These are phyloP conservation scores for Quercus alba DNA, from an alignment of 306 rosid genomes.

Conservation along the genomic window DNA sequence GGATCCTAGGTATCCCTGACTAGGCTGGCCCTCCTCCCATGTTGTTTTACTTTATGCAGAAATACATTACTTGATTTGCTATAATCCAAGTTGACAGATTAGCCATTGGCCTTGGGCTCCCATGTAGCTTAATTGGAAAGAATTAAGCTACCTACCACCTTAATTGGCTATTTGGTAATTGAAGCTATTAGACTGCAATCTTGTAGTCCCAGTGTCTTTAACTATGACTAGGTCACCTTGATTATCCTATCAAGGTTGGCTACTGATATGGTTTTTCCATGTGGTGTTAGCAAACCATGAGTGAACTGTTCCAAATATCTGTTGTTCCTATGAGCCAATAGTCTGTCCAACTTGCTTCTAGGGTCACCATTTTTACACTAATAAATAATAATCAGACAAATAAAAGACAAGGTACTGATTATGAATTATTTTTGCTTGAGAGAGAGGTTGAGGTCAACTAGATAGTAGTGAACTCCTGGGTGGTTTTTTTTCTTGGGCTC, in stretches of 20 bases:
- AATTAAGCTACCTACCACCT: neutral
- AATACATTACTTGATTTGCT: neutral
- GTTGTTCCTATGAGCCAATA: neutral
- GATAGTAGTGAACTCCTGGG: neutral
- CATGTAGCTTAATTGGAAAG: too few relatives aligned
- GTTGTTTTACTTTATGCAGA: neutral
- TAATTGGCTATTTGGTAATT: neutral
- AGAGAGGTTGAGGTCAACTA: neutral
- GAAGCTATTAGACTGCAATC: neutral
- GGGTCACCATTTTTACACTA: neutral
- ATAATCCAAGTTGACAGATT: constrained; percentile 5
- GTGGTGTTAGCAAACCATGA: neutral
- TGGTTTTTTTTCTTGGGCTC: neutral
- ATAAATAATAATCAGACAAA: too few relatives aligned
- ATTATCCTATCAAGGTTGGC: neutral
- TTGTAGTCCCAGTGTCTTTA: neutral
- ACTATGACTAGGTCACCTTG: neutral
- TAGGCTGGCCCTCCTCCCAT: neutral
- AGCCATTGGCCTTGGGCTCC: neutral
- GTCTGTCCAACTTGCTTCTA: neutral
- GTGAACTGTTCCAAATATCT: neutral
- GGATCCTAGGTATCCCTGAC: neutral
- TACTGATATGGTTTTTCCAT: neutral
- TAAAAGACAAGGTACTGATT: neutral
- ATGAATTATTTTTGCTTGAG: neutral